Base-by-base conservation (phyloP, 2,329 filamentous ascomycete species). In the Beauveria varroae region DNA sequence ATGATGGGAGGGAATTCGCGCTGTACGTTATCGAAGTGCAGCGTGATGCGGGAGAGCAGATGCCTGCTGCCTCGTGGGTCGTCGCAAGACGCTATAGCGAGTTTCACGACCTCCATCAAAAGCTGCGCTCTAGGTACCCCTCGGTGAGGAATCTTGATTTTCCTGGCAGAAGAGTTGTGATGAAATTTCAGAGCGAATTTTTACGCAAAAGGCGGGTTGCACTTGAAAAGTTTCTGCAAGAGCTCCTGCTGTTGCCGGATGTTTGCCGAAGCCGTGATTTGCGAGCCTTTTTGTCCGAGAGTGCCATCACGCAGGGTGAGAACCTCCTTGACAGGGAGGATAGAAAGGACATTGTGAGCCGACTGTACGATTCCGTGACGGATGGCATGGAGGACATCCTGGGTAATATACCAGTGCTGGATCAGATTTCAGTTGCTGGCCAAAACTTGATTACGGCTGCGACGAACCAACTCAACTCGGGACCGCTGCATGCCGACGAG, bases 311-410 rank as follows among this genome's bases (percentile, higher is more conserved):
- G 3, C 83, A 84, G 59, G 82, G 83, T 20, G 82, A 86, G 60
- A 77, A 83, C 59, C 66, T 81, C 28, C 74, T 84, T 54, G 81
- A 82, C 57, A 80, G 78, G 7, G 85, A 88, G 59, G 85, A 85
- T 68, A 90, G 89, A 73, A 88, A 84, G 71, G 90, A 98, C 71
- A 93, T 99, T 72, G 95, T 99, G 65, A 92, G 91, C 0, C 87
- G 95, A 5, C 86, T 99, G 53, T 99, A 98, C 76, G 96, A 96
- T 72, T 98, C 93, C 0, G 93, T 99, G 24, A 90, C 93, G 0
- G 95, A 99, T 70, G 95, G 96, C 40, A 96, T 99, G 88, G 95
- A 99, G 71, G 95, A 99, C 68, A 96, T 99, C 60, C 79, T 99
- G 3, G 95, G 95, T 61, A 98, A 96, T 70, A 93, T 98, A 49